Conservation (phyloP, 1,284 basidiomycete genomes). For the Rhodotorula sp. region DNA sequence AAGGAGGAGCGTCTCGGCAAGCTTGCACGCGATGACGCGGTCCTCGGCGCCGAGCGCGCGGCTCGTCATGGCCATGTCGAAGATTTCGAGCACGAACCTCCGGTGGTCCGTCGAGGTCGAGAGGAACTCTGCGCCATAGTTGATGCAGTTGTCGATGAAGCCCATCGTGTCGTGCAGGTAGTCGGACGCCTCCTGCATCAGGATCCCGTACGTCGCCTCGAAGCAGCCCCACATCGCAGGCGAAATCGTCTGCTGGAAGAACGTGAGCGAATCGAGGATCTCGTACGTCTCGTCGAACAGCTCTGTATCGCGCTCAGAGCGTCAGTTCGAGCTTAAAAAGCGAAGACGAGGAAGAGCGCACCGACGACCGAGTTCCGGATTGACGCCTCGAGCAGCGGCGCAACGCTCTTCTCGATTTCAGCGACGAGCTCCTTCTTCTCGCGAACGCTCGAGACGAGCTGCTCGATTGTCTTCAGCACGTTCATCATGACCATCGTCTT, state of each 20-base stretch:
- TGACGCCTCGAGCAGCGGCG: constrained; percentile 76
- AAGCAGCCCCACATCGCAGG: constrained; percentile 85
- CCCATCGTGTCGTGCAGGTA: constrained; percentile 79
- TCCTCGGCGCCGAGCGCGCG: constrained; percentile 78
- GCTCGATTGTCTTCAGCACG: constrained; percentile 55
- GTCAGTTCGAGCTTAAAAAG: constrained; percentile 5
- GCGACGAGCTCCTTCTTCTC: constrained; percentile 71
- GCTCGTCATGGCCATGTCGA: constrained; percentile 70
- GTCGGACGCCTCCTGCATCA: constrained; percentile 80
- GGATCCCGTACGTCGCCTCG: constrained; percentile 77
- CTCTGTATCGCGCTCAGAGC: constrained; percentile 56
- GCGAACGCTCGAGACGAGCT: constrained; percentile 66
- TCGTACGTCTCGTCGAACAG: constrained; percentile 87
- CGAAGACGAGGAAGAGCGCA: constrained; percentile 48
- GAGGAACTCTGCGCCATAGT: constrained; percentile 76
- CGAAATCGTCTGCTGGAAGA: constrained; percentile 74
- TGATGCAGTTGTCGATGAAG: constrained; percentile 84
- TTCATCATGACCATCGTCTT: constrained; percentile 47
- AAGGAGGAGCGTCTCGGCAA: constrained; percentile 78
- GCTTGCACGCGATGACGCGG: constrained; percentile 78
- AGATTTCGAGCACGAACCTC: constrained; percentile 80
- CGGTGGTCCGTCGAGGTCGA: constrained; percentile 72
- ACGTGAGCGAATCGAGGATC: constrained; percentile 79
- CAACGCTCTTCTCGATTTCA: constrained; percentile 77
- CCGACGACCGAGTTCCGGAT: constrained; percentile 57